Base-by-base conservation (phyloP, 2,329 filamentous ascomycete species). In the Cladophialophora exuberans region DNA sequence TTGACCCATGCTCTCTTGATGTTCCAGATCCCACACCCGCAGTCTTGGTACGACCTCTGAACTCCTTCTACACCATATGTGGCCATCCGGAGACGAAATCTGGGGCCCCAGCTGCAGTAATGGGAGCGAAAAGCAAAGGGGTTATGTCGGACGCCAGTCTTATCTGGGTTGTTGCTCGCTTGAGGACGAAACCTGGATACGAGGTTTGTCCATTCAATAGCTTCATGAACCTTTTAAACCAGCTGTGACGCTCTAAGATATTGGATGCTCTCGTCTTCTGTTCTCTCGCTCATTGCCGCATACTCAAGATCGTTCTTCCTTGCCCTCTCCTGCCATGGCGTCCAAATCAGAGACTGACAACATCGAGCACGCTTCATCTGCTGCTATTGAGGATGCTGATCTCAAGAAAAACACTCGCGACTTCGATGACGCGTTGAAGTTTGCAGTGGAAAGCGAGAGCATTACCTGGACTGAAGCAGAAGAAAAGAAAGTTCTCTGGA, bases 401-500 rank as follows among this genome's bases (percentile, higher is more conserved):
- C 7, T 31, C 9, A 53, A 53, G 31, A 10, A n/a, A 36, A 23
- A 28, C 39, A 36, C 30, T 36, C 50, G 42, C 13, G 39, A 53
- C 25, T 26, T 25, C 3, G 50, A 53, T 31, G 41, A 45, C 20
- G 50, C 50, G 7, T 36, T 53, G 50, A 36, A 20, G 13, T 46
- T 53, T 38, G 50, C 39, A 5, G 17, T 23, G 11, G 50, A 46
- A 15, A 44, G 42, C 28, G 28, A 53, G 22, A 33, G 11, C n/a
- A 36, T 45, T n/a, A 36, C 28, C 10, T 53, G 50, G 50, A 53
- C 50, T 3, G 30, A 38, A 18, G 41, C 18, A 45, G 50, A 53
- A 23, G 50, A 53, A 17, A 45, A 17, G 15, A 53, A 45, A 18
- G 39, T 53, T 15, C n/a, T 53, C 28, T 22, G 50, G 41, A 53